Evolutionary conservation across 2,329 filamentous ascomycete genomes (phyloP), one percentile per base, ranked within the genome.

Genomic region (Fusarium sulawesiense): DNA sequence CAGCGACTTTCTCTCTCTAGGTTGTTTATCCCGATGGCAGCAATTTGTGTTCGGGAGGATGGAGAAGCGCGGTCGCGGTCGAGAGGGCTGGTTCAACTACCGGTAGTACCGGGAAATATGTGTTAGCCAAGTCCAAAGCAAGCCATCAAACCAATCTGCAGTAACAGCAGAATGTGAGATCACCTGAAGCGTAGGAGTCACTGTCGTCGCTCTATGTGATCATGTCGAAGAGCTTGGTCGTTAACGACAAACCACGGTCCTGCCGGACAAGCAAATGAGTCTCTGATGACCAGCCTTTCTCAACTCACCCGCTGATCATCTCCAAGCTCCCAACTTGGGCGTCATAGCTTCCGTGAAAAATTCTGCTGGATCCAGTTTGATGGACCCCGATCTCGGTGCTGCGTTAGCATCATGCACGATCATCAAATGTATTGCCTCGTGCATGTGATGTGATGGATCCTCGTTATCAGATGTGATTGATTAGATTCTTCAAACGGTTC

Each of bases 391-490:
- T 70, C 66, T 70, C 66, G 62, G 66, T 44, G 29, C 48, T 44
- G 49, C 30, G 10, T 25, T 45, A 34, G 32, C 40, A 65, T 55
- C 23, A 66, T 66, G 50, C 55, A 66, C 32, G 49, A 66, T 70
- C 37, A 41, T 30, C 14, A 53, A 46, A 66, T 42, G 21, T 25
- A 64, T 50, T 23, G 29, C 40, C 27, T 41, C 34, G 41, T 42
- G 49, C n/a, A 68, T 68, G 64, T 66, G 60, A 69, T 49, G 60
- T 34, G 25, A 48, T 7, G 30, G 30, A 23, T 0, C 14, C 45
- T 18, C 29, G 27, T 71, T 72, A 73, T 72, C 67, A 68, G 70
- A 72, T 72, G 70, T 71, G 70, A 72, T 72, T 72, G 70, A 72
- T 72, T 73, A 72, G 70, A 72, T 72, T 51, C 29, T 20, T 20